These are phyloP conservation scores for Aureobasidium sp. DNA, from an alignment of 2,329 filamentous ascomycete species.

Conservation along the genomic window DNA sequence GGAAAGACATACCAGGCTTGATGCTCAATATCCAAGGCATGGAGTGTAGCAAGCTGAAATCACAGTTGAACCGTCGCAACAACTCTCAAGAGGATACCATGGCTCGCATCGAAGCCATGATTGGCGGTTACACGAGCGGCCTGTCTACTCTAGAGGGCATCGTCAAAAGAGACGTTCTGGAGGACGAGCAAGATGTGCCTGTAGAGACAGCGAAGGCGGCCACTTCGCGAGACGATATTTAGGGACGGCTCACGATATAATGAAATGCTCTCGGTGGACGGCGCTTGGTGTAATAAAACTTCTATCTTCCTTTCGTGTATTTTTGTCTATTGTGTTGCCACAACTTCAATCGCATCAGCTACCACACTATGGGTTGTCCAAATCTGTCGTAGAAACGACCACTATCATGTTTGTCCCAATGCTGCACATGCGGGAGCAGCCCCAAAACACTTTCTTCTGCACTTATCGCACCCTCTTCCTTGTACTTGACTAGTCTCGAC, in stretches of 20 bases:
- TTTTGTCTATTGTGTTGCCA: not conserved
- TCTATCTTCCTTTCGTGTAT: not conserved
- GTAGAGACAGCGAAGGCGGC: not conserved
- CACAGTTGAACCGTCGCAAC: constrained; percentile 7
- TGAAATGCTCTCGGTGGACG: not conserved
- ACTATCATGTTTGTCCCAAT: constrained; percentile 28
- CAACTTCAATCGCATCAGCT: not conserved
- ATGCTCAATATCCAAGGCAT: constrained; percentile 50
- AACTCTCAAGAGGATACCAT: constrained; percentile 15
- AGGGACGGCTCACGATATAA: not conserved
- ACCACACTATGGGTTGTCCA: constrained; percentile 39
- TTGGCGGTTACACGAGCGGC: constrained; percentile 13
- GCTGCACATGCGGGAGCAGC: constrained; percentile 33
- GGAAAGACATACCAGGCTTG: constrained; percentile 36
- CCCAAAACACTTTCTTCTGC: constrained; percentile 36
- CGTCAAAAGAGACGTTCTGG: constrained; percentile 10
- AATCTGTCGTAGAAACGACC: constrained; percentile 40
- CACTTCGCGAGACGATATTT: not conserved
- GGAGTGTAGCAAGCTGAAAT: constrained; percentile 2
- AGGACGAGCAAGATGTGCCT: not conserved
- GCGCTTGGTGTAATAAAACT: not conserved
- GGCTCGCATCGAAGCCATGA: constrained; percentile 16
- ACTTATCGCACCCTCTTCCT: constrained; percentile 39
- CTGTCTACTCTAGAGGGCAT: constrained; percentile 15
- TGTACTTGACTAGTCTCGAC: constrained; percentile 37